phyloP scores from a whole-genome alignment of 2,329 filamentous ascomycete species.

The Hypoxylon sp. region DNA sequence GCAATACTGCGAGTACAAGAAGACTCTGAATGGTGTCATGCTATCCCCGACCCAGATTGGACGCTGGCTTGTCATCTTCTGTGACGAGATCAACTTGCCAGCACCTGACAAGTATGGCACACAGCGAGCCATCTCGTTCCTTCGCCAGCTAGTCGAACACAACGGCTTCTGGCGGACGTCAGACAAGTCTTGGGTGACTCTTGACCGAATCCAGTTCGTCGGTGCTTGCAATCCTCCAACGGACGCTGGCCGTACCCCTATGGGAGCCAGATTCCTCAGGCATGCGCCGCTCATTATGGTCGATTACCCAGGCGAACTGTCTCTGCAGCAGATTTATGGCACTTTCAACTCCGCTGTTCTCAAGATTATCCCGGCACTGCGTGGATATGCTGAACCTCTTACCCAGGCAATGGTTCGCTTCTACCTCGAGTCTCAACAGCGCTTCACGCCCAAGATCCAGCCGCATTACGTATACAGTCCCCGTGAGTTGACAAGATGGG shows the following conservation, averaged over 20 bases:
- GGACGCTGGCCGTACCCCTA: conserved; percentile 92
- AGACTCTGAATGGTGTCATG: conserved; percentile 94
- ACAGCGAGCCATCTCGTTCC: conserved; percentile 94
- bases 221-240: conserved; percentile 98
- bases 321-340: conserved; percentile 95
- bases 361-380: conserved; percentile 94
- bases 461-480: conserved; percentile 99
- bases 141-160: conserved; percentile 96
- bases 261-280: conserved; percentile 91
- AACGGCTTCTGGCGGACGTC: conserved; percentile 99
- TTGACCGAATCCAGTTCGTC: conserved; percentile 98
- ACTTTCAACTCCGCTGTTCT: conserved; percentile 96
- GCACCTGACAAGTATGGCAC: conserved; percentile 98
- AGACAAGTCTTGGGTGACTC: conserved; percentile 96
- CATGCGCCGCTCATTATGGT: conserved; percentile 99
- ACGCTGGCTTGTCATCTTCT: conserved; percentile 98
- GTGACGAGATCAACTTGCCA: conserved; percentile 98
- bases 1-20: conserved; percentile 99
- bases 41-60: conserved; percentile 96
- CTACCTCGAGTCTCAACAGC: conserved; percentile 91
- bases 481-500: conserved; percentile 97
- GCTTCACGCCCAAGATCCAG: conserved; percentile 95
- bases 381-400: conserved; percentile 91
- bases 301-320: conserved; percentile 95
- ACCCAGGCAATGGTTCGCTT: conserved; percentile 98